phyloP scores from a whole-genome alignment of 495 filamentous ascomycete genomes.

The Letharia lupina region DNA sequence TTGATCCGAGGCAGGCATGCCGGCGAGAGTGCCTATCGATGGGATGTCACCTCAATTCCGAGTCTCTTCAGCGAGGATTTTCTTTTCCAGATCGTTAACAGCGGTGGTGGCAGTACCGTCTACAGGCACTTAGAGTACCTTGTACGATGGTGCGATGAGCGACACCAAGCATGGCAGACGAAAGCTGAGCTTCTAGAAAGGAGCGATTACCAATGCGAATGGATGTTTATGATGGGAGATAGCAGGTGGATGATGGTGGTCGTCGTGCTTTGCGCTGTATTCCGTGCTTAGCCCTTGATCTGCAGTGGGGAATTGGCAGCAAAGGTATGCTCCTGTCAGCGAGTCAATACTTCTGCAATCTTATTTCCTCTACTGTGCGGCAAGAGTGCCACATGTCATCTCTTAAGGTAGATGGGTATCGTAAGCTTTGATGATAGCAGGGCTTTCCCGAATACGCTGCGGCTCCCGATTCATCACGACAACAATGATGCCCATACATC shows the following conservation, averaged over 20 bases:
- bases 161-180: background rate
- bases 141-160: background rate
- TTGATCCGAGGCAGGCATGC: background rate
- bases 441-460: no score
- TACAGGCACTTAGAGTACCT: background rate
- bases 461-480: background rate
- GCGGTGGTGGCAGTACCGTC: background rate
- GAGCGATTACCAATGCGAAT: background rate
- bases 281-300: background rate
- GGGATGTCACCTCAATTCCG: background rate
- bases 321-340: background rate
- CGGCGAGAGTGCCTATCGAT: background rate
- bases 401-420: background rate
- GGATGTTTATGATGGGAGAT: background rate
- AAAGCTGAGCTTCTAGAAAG: background rate
- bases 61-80: background rate
- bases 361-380: background rate
- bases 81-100: background rate
- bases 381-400: background rate
- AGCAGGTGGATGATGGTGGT: background rate
- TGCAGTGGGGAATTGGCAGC: background rate
- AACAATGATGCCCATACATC: background rate
- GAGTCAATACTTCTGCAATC: background rate
- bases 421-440: background rate
- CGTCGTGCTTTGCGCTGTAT: background rate